Percentiles rank a stretch among this genome's conserved stretches.
Evolutionary conservation across 441 rosid genomes (phyloP).

Genomic region (Raphanus hybrid): DNA sequence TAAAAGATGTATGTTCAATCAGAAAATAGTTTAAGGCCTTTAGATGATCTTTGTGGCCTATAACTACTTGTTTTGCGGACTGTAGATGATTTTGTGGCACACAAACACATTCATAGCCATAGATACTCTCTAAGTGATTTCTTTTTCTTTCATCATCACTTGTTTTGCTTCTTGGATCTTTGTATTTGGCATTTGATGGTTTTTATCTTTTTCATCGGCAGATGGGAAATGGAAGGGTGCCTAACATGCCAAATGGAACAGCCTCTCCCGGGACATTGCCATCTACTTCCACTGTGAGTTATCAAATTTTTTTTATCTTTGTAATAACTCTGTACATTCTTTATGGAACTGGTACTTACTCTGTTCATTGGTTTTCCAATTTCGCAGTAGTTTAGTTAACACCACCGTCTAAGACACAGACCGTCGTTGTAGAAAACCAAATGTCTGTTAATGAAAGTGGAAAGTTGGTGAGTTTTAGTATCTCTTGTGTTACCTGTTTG

Average conservation of each 20-base stretch:
- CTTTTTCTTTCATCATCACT: too few relatives aligned
- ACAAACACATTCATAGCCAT: too few relatives aligned
- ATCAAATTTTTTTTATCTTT: neutral
- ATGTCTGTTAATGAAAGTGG: slow-evolving; percentile 98
- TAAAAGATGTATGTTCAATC: neutral
- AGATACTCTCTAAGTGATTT: neutral
- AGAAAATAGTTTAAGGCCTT: neutral
- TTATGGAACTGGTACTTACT: neutral
- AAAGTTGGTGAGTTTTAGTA: slow-evolving; percentile 66
- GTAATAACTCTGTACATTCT: neutral
- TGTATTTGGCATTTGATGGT: neutral
- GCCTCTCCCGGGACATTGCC: slow-evolving; percentile 53
- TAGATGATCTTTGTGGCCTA: slow-evolving; percentile 7
- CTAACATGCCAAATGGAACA: slow-evolving; percentile 61
- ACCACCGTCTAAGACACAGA: slow-evolving; percentile 71
- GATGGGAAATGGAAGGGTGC: slow-evolving; percentile 65
- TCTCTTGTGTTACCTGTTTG: slow-evolving; percentile 7
- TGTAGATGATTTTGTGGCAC: neutral
- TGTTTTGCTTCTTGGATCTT: neutral
- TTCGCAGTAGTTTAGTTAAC: slow-evolving; percentile 39
- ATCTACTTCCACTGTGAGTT: slow-evolving; percentile 76
- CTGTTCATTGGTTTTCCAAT: neutral
- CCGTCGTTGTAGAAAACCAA: slow-evolving; percentile 97
- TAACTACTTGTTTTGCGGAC: neutral
- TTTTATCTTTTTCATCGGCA: slow-evolving; percentile 21